Percentiles rank a stretch among this genome's conserved stretches.
Evolutionary conservation across 2,329 filamentous ascomycete species (phyloP).

Genomic region (Zasmidium cellare): DNA sequence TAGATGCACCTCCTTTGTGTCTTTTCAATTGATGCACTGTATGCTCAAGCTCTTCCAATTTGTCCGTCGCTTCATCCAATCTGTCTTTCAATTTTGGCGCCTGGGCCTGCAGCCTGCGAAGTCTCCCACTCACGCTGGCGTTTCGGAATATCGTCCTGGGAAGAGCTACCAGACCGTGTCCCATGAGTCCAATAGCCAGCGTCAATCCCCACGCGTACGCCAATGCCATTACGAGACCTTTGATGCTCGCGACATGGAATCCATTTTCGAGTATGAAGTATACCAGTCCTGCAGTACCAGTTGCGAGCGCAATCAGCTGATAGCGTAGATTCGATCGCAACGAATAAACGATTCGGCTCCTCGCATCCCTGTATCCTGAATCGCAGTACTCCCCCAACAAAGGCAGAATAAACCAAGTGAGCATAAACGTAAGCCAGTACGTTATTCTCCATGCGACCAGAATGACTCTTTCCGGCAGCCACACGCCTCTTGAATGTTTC

Average conservation of each 20-base stretch:
- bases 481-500: constrained; percentile 68
- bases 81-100: constrained; percentile 84
- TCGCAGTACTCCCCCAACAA: constrained; percentile 93
- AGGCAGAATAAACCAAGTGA: constrained; percentile 96
- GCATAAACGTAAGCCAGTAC: constrained; percentile 93
- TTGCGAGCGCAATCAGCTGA: constrained; percentile 74
- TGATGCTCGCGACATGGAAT: constrained; percentile 70
- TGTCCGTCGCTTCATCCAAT: constrained; percentile 78
- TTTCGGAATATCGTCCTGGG: constrained; percentile 78
- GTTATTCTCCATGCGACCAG: constrained; percentile 90
- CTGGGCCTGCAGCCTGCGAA: constrained; percentile 73
- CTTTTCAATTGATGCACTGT: constrained; percentile 78
- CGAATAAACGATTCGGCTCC: constrained; percentile 78
- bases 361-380: constrained; percentile 85
- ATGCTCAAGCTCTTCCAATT: constrained; percentile 76
- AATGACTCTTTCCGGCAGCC: constrained; percentile 76
- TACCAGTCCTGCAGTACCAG: constrained; percentile 69
- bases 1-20: constrained; percentile 75
- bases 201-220: constrained; percentile 92
- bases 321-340: constrained; percentile 86
- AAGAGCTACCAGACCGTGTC: constrained; percentile 90
- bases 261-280: constrained; percentile 83
- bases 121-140: constrained; percentile 70
- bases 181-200: constrained; percentile 95
- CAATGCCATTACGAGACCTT: constrained; percentile 85